Conservation (phyloP, 805 yeast genomes). For the Saccharomycopsis fibuligera region DNA sequence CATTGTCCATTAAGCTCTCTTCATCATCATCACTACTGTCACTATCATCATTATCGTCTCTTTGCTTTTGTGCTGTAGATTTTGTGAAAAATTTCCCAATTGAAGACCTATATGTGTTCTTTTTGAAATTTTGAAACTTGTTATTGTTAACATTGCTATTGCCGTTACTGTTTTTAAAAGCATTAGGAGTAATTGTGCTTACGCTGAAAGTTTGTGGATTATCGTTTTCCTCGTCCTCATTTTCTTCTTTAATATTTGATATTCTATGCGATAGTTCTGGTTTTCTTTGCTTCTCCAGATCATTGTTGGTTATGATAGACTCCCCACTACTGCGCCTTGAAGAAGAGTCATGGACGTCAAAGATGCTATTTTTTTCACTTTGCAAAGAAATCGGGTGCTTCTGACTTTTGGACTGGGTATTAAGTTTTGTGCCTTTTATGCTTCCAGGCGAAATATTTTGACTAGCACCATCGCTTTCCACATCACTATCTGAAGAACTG, state of each 20-base stretch:
- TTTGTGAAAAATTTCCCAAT: slow-evolving; percentile 19
- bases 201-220: not conserved
- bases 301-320: not conserved
- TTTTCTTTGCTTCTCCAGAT: not conserved
- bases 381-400: not conserved
- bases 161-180: not conserved
- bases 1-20: not conserved
- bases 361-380: not conserved
- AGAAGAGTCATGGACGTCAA: not conserved
- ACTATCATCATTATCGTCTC: slow-evolving; percentile 16
- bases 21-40: slow-evolving; percentile 20
- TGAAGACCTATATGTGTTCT: slow-evolving; percentile 14
- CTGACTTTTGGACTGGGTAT: not conserved
- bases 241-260: slow-evolving; percentile 18
- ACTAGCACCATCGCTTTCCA: slow-evolving; percentile 1
- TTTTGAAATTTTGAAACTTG: slow-evolving; percentile 15
- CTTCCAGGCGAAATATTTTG: not conserved
- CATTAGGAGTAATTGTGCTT: slow-evolving; percentile 1
- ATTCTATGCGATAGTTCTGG: slow-evolving; percentile 9
- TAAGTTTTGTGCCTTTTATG: not conserved
- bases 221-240: slow-evolving; percentile 12
- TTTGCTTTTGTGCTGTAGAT: not conserved
- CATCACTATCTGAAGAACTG: slow-evolving; percentile 3
- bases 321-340: slow-evolving; percentile 6
- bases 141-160: not conserved